Base-by-base conservation (phyloP, 148 eudicot species). In the Chenopodium album region DNA sequence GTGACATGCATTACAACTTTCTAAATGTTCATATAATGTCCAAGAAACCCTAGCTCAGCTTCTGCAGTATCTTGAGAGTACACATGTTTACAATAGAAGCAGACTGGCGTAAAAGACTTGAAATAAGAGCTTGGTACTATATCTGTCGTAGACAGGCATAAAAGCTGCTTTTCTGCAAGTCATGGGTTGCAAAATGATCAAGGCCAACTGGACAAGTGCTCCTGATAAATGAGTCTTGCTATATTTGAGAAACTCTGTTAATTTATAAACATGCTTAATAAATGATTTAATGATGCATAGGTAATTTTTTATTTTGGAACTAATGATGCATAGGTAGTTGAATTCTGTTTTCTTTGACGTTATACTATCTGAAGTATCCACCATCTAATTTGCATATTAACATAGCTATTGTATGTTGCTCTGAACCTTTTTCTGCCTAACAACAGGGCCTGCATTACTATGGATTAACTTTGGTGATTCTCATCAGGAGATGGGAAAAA, bases 371-470 rank as follows among this genome's bases (percentile, higher is more conserved):
- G 52, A 54, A 32, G 13, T 54, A 54, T 46, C 23, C 31, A 54
- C 34, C 4, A 47, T 48, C 20, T 50, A 7, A 11, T 76, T 60
- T 20, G 41, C 64, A 32, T 7, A 12, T 60, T 4, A 2, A 65
- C 2, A 20, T 17, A n/a, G 46, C 46, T 65, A 2, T 23, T 31
- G 20, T 78, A 26, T 60, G 65, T 44, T 44, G 41, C 46, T 2
- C 68, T n/a, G 19, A 31, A 48, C 2, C 11, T 70, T 63, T 75
- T 14, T 48, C 19, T 26, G 14, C 11, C 31, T 37, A 70, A 68
- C 32, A 44, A 46, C 84, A 82, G 84, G 79, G 50, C 48, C 50
- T 14, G 20, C 9, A 12, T 26, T 54, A 75, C 70, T 11, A 32
- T 46, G 48, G 60, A 50, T n/a, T 32, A 9, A 47, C 22, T 16